A percentile compares a stretch with the other conserved stretches of the same genome.
These are phyloP conservation scores for Pholiota adiposa DNA, from an alignment of 1,284 basidiomycete genomes.

Conservation along the genomic window DNA sequence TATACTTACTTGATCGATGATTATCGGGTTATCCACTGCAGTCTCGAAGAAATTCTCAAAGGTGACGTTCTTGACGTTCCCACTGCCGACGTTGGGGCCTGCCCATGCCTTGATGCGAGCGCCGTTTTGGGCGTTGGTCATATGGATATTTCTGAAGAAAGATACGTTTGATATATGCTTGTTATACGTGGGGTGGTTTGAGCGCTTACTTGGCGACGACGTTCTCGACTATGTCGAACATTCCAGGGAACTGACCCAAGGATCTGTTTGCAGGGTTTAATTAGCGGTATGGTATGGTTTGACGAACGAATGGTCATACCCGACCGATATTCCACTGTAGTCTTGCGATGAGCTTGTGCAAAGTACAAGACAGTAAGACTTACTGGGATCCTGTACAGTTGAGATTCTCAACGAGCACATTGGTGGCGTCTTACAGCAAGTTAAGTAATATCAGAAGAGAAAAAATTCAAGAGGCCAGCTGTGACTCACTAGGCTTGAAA, in stretches of 20 bases:
- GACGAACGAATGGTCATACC: conserved; percentile 31
- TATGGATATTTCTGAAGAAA: conserved; percentile 53
- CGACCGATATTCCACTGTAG: conserved; percentile 63
- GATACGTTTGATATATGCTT: not conserved
- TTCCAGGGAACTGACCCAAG: conserved; percentile 57
- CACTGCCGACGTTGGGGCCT: conserved; percentile 61
- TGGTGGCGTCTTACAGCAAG: conserved; percentile 47
- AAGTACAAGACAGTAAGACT: too few species aligned
- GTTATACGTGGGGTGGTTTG: too few species aligned
- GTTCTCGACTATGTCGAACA: conserved; percentile 70
- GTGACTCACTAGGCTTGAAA: conserved; percentile 65
- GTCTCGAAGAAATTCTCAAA: conserved; percentile 53
- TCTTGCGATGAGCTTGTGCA: not conserved
- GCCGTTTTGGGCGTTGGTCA: conserved; percentile 65
- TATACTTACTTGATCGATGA: conserved; percentile 51
- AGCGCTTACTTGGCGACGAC: conserved; percentile 51
- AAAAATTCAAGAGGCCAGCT: too few species aligned
- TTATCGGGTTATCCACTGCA: conserved; percentile 59
- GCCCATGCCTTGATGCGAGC: conserved; percentile 74
- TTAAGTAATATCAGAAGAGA: not conserved
- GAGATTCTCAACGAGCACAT: conserved; percentile 61
- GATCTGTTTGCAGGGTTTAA: conserved; percentile 30
- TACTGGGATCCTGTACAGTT: conserved; percentile 65
- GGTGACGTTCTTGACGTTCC: conserved; percentile 62
- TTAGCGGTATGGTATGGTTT: not conserved